A percentile compares a stretch with the other conserved stretches of the same genome.
Conservation (phyloP, 306 rosid genomes). For the Cucumis hystrix region DNA sequence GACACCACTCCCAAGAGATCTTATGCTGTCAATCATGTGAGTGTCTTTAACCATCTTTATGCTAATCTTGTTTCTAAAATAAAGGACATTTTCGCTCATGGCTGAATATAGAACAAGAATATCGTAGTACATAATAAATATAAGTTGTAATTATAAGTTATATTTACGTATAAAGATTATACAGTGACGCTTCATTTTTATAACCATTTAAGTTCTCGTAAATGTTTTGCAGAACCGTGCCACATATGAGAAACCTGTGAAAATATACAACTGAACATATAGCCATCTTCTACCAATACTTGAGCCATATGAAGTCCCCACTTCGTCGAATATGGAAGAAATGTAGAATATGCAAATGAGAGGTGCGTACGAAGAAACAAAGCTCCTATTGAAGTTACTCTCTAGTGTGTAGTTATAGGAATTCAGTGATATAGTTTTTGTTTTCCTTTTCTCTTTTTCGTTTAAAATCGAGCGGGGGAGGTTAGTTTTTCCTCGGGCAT, state of each 20-base stretch:
- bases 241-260: constrained; percentile 65
- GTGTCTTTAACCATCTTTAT: not conserved
- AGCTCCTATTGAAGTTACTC: constrained; percentile 1
- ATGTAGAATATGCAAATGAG: constrained; percentile 10
- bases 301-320: constrained; percentile 9
- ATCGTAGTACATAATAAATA: not conserved
- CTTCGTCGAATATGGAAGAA: constrained; percentile 1
- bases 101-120: too few relatives aligned
- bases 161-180: not conserved
- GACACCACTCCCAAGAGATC: constrained; percentile 67
- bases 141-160: too few relatives aligned
- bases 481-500: not conserved
- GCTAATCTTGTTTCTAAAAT: not conserved
- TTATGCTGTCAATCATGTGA: constrained; percentile 63
- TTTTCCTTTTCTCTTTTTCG: not conserved
- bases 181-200: not conserved
- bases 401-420: constrained; percentile 2
- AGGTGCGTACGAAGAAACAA: constrained; percentile 11
- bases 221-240: constrained; percentile 63
- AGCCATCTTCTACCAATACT: constrained; percentile 9
- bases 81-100: too few relatives aligned
- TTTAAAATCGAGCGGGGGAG: not conserved
- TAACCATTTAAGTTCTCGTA: not conserved
- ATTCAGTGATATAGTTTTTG: constrained; percentile 7
- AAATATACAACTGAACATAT: constrained; percentile 44